A percentile compares a stretch with the other conserved stretches of the same genome.
Conservation (phyloP, 768 basidiomycete genomes). For the Hemileccinum rubropunctum region DNA sequence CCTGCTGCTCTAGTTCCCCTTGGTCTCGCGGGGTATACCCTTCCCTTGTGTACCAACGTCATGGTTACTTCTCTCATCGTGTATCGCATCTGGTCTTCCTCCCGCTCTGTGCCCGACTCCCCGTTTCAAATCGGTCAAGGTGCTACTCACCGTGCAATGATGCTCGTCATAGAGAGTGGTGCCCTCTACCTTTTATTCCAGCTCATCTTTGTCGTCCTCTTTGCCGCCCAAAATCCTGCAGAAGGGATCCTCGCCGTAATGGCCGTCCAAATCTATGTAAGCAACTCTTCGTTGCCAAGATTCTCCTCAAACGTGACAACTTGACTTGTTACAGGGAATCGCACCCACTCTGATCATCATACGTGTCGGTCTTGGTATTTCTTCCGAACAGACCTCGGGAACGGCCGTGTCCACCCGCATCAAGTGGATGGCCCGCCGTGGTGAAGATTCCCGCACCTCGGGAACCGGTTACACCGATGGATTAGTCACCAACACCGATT, state of each 20-base stretch:
- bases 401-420: constrained; percentile 21
- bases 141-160: constrained; percentile 26
- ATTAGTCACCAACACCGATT: constrained; percentile 14
- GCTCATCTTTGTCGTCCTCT: constrained; percentile 39
- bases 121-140: constrained; percentile 11
- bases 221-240: constrained; percentile 34
- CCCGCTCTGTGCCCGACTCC: constrained; percentile 10
- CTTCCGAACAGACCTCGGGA: constrained; percentile 21
- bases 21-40: constrained; percentile 33
- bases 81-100: constrained; percentile 35
- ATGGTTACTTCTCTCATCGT: constrained; percentile 42
- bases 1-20: constrained; percentile 36
- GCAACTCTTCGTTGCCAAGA: constrained; percentile 2
- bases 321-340: constrained; percentile 25
- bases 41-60: constrained; percentile 42
- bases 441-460: constrained; percentile 13
- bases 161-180: constrained; percentile 40
- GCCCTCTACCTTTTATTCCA: constrained; percentile 39
- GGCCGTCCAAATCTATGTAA: constrained; percentile 41
- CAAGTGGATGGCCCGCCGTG: constrained; percentile 18
- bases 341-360: constrained; percentile 37
- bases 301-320: neutral
- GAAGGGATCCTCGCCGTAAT: constrained; percentile 36
- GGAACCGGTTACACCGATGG: constrained; percentile 22
- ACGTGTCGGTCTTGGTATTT: constrained; percentile 32